A percentile compares a stretch with the other conserved stretches of the same genome.
Conservation (phyloP, 345 rosid genomes). For the Erodium maritimum region DNA sequence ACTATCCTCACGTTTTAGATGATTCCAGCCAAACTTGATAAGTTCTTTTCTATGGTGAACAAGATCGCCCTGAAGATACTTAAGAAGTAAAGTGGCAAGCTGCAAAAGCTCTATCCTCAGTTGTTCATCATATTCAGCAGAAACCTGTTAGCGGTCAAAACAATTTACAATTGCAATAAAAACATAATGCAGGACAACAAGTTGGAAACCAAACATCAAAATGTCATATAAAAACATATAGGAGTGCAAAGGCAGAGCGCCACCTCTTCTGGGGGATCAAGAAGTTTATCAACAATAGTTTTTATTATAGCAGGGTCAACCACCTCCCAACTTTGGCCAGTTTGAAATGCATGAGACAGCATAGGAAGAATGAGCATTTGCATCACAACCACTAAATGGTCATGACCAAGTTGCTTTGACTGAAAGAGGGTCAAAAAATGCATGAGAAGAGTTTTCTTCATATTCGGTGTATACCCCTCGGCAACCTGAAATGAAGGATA, state of each 20-base stretch:
- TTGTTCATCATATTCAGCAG: conserved; percentile 96
- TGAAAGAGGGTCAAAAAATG: conserved; percentile 90
- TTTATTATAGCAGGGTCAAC: conserved; percentile 79
- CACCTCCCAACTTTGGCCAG: conserved; percentile 86
- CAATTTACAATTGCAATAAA: not conserved
- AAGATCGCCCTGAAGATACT: conserved; percentile 88
- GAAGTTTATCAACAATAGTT: conserved; percentile 95
- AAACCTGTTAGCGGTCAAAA: conserved; percentile 41
- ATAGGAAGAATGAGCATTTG: conserved; percentile 98
- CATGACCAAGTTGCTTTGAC: conserved; percentile 83
- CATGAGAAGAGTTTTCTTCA: conserved; percentile 76
- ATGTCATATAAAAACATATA: conserved; percentile 1
- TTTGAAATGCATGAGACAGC: conserved; percentile 95
- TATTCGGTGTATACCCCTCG: conserved; percentile 76
- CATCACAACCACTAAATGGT: conserved; percentile 91
- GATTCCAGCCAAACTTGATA: conserved; percentile 99
- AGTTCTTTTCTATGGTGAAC: conserved; percentile 97
- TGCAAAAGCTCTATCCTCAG: conserved; percentile 96
- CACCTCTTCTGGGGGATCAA: conserved; percentile 99
- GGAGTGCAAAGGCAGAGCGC: not conserved
- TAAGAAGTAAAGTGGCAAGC: conserved; percentile 91
- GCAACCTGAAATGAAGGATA: conserved; percentile 52
- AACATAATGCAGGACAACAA: not conserved
- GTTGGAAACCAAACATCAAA: not conserved
- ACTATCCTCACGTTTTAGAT: conserved; percentile 98